Percentiles rank a stretch among this genome's conserved stretches.
Conservation (phyloP, 176 grass and related monocot genomes). For the Cenchrus purpureus region DNA sequence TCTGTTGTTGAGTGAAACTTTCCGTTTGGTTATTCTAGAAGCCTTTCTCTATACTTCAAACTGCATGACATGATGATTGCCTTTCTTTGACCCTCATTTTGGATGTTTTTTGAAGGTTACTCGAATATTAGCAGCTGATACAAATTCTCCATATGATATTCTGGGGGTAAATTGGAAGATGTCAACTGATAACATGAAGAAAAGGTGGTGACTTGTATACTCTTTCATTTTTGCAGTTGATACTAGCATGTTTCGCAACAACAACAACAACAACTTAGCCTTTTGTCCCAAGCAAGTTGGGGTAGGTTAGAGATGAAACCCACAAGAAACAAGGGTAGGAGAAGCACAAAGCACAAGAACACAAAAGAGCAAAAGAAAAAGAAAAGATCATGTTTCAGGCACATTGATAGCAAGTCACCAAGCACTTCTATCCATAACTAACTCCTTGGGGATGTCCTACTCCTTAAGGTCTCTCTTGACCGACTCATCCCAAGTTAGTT, state of each 20-base stretch:
- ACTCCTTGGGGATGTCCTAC: no score
- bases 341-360: no score
- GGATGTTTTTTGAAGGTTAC: slow-evolving; percentile 57
- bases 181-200: slow-evolving; percentile 90
- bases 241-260: not conserved
- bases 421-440: no score
- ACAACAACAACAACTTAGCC: no score
- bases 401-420: no score
- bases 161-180: slow-evolving; percentile 96
- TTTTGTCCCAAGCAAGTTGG: no score
- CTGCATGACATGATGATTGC: not conserved
- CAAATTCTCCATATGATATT: slow-evolving; percentile 79
- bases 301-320: no score
- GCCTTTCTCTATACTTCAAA: not conserved
- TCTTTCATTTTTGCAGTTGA: slow-evolving; percentile 27
- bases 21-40: not conserved
- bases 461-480: no score
- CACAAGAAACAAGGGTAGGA: no score
- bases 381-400: no score
- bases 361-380: no score
- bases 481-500: no score
- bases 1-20: not conserved
- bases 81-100: not conserved
- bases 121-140: slow-evolving; percentile 84
- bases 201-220: slow-evolving; percentile 64